These are phyloP conservation scores for Fusarium gaditjirri DNA, from an alignment of 2,329 filamentous ascomycete genomes.

Conservation along the genomic window DNA sequence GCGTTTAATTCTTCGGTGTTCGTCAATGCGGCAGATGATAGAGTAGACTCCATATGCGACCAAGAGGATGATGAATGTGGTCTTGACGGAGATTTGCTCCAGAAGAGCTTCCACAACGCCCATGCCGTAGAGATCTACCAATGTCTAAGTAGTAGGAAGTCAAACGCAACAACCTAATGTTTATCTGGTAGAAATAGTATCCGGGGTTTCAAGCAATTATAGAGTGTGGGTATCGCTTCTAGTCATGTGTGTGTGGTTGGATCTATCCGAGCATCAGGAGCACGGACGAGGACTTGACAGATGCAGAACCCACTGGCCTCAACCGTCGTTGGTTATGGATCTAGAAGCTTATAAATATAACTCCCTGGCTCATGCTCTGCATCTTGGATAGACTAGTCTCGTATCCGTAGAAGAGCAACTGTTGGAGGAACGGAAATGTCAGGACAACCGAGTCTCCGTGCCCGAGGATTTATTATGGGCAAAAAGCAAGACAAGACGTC, in stretches of 20 bases:
- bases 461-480: background rate
- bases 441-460: slow-evolving; percentile 27
- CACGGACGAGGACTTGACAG: background rate
- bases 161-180: background rate
- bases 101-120: slow-evolving; percentile 62
- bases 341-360: slow-evolving; percentile 1
- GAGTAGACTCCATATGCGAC: slow-evolving; percentile 53
- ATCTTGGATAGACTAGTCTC: background rate
- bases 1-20: slow-evolving; percentile 57
- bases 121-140: slow-evolving; percentile 48
- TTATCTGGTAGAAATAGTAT: background rate
- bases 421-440: slow-evolving; percentile 9
- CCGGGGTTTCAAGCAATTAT: background rate
- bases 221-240: background rate
- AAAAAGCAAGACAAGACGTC: slow-evolving; percentile 8
- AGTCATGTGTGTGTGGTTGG: background rate
- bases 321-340: background rate
- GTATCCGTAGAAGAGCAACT: background rate
- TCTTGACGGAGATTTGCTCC: slow-evolving; percentile 56
- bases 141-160: background rate
- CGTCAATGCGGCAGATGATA: slow-evolving; percentile 52
- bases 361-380: background rate
- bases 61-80: slow-evolving; percentile 51
- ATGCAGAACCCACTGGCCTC: background rate
- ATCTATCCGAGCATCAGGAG: background rate